A percentile compares a stretch with the other conserved stretches of the same genome.
Conservation (phyloP, 352 stramenopile genomes). For the Pilasporangium apinafurcum region DNA sequence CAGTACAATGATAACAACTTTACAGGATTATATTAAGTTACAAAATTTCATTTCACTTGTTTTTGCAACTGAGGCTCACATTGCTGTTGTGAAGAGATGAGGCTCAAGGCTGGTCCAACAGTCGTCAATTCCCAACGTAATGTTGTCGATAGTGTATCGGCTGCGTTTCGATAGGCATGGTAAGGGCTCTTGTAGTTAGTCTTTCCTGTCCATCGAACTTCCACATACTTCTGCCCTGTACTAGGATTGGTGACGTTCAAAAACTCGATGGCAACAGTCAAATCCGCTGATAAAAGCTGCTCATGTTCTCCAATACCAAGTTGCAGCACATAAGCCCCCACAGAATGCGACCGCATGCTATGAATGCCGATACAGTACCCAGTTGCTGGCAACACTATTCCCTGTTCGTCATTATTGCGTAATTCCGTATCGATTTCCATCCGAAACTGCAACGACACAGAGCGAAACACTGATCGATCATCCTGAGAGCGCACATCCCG, state of each 20-base stretch:
- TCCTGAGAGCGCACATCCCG: conserved; percentile 35
- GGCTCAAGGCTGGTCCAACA: conserved; percentile 36
- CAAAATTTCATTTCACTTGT: too few species aligned
- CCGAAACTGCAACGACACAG: conserved; percentile 34
- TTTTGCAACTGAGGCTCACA: too few species aligned
- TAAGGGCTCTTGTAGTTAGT: conserved; percentile 43
- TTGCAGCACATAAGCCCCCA: too few species aligned
- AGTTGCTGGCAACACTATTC: too few species aligned
- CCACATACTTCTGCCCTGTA: conserved; percentile 23
- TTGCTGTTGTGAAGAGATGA: too few species aligned
- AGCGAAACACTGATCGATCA: conserved; percentile 31
- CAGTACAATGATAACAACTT: too few species aligned
- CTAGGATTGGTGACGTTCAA: conserved; percentile 20
- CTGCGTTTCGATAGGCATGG: conserved; percentile 37
- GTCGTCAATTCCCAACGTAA: conserved; percentile 41
- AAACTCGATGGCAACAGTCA: conserved; percentile 40
- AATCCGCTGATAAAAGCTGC: conserved; percentile 30
- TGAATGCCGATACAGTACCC: not conserved
- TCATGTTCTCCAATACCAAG: conserved; percentile 6
- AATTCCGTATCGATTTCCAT: conserved; percentile 22
- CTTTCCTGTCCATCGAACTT: conserved; percentile 37
- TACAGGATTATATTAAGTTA: too few species aligned
- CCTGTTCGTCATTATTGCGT: too few species aligned
- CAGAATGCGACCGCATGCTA: too few species aligned
- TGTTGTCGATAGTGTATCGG: conserved; percentile 36